Evolutionary conservation across 306 rosid genomes (phyloP).

Genomic region (Begonia fuchsioides): DNA sequence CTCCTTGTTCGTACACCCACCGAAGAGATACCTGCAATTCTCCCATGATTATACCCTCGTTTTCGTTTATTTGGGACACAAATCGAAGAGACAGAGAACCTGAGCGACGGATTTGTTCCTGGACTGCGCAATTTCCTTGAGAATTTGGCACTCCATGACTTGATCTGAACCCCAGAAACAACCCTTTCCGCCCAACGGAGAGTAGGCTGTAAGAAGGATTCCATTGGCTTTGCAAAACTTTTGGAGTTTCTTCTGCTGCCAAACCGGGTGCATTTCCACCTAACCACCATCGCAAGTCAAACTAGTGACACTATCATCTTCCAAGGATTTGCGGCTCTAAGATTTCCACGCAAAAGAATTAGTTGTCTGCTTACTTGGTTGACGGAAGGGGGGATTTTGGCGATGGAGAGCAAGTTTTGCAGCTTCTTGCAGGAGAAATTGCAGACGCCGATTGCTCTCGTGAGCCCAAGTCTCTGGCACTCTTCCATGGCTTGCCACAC

Average conservation of each 20-base stretch:
- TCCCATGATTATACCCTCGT: background rate
- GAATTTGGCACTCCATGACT: constrained; percentile 33
- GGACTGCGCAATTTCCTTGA: constrained; percentile 31
- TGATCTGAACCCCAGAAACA: constrained; percentile 29
- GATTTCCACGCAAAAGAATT: background rate
- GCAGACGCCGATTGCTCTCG: constrained; percentile 19
- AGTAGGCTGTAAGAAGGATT: constrained; percentile 34
- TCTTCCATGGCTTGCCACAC: constrained; percentile 23
- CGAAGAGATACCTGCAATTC: constrained; percentile 24
- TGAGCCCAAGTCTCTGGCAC: constrained; percentile 19
- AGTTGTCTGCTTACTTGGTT: constrained; percentile 12
- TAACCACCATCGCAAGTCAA: background rate
- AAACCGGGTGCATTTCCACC: constrained; percentile 58
- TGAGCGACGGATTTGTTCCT: constrained; percentile 35
- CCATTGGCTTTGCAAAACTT: constrained; percentile 35
- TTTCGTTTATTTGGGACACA: background rate
- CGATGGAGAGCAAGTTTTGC: constrained; percentile 14
- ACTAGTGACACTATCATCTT: background rate
- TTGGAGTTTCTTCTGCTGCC: constrained; percentile 49
- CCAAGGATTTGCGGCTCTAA: background rate
- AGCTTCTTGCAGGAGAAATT: constrained; percentile 20
- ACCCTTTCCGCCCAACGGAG: constrained; percentile 45
- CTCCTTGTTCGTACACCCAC: constrained; percentile 34
- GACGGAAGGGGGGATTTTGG: constrained; percentile 24
- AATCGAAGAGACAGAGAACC: constrained; percentile 2